phyloP scores from a whole-genome alignment of 805 yeast species.

The Teunomyces cretensis region DNA sequence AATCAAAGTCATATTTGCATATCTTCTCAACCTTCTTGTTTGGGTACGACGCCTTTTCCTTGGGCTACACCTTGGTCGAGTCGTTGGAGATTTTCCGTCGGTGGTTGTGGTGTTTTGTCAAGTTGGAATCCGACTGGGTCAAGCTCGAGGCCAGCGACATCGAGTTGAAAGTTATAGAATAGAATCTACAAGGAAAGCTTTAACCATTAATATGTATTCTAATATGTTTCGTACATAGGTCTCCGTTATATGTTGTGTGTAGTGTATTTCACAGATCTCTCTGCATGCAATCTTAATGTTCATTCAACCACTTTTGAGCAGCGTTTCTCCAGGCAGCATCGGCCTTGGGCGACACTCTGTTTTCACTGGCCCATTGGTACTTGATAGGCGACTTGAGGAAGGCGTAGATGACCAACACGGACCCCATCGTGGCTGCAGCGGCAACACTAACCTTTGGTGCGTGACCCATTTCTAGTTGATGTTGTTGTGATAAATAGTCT shows the following conservation, averaged over 20 bases:
- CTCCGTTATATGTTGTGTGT: not conserved
- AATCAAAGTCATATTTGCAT: constrained; percentile 11
- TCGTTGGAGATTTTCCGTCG: constrained; percentile 76
- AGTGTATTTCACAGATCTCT: too few species aligned
- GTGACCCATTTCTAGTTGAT: constrained; percentile 22
- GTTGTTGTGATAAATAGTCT: not conserved
- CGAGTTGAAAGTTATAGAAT: constrained; percentile 7
- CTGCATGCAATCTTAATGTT: constrained; percentile 9
- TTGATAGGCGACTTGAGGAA: constrained; percentile 43
- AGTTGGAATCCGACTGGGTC: constrained; percentile 74
- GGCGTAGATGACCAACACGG: constrained; percentile 37
- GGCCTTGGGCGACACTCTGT: constrained; percentile 46
- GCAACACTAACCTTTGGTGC: constrained; percentile 41
- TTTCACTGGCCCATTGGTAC: constrained; percentile 40
- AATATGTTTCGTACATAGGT: not conserved
- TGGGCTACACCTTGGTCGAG: constrained; percentile 68
- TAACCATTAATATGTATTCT: constrained; percentile 1
- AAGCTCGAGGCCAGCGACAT: constrained; percentile 24
- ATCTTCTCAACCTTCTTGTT: constrained; percentile 31
- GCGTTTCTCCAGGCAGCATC: constrained; percentile 49
- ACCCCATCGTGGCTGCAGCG: constrained; percentile 44
- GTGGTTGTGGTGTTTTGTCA: constrained; percentile 85
- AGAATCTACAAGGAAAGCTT: not conserved
- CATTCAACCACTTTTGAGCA: constrained; percentile 44
- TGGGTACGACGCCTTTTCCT: constrained; percentile 40